Evolutionary conservation across 495 filamentous ascomycete species (phyloP).

Genomic region (Parathielavia appendiculata): DNA sequence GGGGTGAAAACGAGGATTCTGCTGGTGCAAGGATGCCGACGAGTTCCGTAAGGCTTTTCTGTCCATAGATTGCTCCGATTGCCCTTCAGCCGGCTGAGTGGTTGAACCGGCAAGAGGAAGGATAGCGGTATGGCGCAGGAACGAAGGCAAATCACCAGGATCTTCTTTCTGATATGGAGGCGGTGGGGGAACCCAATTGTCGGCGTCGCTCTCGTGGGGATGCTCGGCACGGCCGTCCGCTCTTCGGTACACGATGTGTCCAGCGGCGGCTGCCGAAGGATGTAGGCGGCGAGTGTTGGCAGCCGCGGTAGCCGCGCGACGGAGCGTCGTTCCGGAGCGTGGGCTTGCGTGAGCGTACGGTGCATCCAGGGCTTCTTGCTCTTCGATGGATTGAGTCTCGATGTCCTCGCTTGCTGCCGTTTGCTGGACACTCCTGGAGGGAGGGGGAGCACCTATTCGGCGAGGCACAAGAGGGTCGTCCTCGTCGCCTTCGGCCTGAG

Average conservation of each 20-base stretch:
- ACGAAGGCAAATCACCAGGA: constrained; percentile 49
- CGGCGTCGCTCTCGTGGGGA: constrained; percentile 84
- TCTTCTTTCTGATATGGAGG: constrained; percentile 75
- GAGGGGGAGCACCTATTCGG: constrained; percentile 30
- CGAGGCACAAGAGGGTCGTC: constrained; percentile 43
- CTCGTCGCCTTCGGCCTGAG: constrained; percentile 28
- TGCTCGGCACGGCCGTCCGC: constrained; percentile 62
- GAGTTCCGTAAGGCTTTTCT: constrained; percentile 12
- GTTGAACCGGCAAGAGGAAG: constrained; percentile 26
- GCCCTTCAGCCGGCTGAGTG: neutral
- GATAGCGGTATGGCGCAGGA: constrained; percentile 39
- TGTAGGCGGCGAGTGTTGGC: constrained; percentile 62
- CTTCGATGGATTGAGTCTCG: constrained; percentile 41
- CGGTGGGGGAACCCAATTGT: constrained; percentile 91
- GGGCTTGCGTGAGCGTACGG: constrained; percentile 78
- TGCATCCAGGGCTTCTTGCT: constrained; percentile 55
- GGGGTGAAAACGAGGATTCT: constrained; percentile 21
- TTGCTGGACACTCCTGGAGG: constrained; percentile 15
- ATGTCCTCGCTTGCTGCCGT: constrained; percentile 26
- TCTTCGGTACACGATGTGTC: constrained; percentile 46
- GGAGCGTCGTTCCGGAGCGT: constrained; percentile 67
- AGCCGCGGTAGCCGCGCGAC: constrained; percentile 73
- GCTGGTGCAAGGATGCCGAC: constrained; percentile 17
- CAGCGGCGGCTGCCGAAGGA: constrained; percentile 40
- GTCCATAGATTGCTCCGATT: neutral